These are phyloP conservation scores for Lichtheimia hyalospora DNA, from an alignment of 371 early-diverging fungal genomes.

Conservation along the genomic window DNA sequence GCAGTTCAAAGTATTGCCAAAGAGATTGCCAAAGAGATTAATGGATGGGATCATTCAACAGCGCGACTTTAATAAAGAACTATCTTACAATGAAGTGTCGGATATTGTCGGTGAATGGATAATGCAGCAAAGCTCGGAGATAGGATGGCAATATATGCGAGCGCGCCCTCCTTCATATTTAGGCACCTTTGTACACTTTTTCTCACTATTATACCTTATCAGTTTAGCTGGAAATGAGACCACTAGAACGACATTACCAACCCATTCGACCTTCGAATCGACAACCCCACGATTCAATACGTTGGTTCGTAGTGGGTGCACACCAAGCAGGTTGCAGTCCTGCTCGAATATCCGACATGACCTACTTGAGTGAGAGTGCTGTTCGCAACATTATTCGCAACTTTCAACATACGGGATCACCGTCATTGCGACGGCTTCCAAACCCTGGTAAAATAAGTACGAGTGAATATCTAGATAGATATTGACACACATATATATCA, in stretches of 20 bases:
- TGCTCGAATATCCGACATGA: constrained; percentile 8
- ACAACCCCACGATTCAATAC: constrained; percentile 2
- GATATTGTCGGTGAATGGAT: too few species aligned
- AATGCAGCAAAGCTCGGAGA: too few species aligned
- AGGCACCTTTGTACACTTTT: background rate
- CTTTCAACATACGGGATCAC: constrained; percentile 12
- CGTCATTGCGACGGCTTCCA: constrained; percentile 3
- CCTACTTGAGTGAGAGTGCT: background rate
- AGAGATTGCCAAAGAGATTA: constrained; percentile 5
- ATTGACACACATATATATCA: background rate
- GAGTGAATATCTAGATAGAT: background rate
- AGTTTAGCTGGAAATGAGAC: background rate
- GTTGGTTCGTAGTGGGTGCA: constrained; percentile 16
- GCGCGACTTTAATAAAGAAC: background rate
- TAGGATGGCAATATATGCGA: too few species aligned
- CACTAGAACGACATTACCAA: background rate
- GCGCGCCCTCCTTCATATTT: too few species aligned
- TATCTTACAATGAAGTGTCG: too few species aligned
- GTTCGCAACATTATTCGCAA: constrained; percentile 13
- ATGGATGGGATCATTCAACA: constrained; percentile 9
- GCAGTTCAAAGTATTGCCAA: constrained; percentile 24
- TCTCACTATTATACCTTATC: background rate
- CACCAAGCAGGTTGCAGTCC: constrained; percentile 9
- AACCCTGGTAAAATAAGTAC: background rate
- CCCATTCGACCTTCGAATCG: background rate